Evolutionary conservation across 2,329 filamentous ascomycete genomes (phyloP).

Genomic region (Claviceps sp.): DNA sequence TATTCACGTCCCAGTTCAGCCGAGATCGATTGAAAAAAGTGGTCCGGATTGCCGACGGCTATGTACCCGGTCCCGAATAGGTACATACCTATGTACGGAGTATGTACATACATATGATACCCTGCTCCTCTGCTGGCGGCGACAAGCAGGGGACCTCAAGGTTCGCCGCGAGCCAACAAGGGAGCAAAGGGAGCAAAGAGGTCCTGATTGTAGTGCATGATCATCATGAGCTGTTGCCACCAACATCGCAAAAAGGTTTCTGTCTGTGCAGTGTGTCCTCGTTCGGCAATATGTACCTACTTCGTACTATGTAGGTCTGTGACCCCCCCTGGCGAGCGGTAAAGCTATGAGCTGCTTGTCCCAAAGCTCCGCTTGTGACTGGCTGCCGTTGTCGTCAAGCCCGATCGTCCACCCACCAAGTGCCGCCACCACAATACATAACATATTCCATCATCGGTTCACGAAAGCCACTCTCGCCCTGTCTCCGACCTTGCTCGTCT

Average conservation of each 20-base stretch:
- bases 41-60: neutral
- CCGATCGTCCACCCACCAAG: neutral
- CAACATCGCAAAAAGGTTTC: neutral
- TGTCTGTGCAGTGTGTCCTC: too few relatives aligned
- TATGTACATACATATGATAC: neutral
- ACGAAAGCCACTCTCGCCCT: neutral
- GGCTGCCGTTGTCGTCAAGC: neutral
- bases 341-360: neutral
- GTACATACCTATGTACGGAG: too few relatives aligned
- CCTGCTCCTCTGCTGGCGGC: neutral
- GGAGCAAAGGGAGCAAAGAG: neutral
- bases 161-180: neutral
- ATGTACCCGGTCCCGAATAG: neutral
- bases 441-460: neutral
- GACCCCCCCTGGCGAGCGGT: too few relatives aligned
- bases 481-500: neutral
- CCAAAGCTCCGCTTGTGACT: neutral
- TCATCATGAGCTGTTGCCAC: neutral
- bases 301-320: too few relatives aligned
- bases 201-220: neutral
- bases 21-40: neutral
- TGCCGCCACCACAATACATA: neutral
- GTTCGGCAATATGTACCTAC: too few relatives aligned
- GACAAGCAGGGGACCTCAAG: neutral
- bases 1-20: neutral